Evolutionary conservation across 225 moss, liverwort and hornwort species (phyloP).

Genomic region (Polytrichum commune): DNA sequence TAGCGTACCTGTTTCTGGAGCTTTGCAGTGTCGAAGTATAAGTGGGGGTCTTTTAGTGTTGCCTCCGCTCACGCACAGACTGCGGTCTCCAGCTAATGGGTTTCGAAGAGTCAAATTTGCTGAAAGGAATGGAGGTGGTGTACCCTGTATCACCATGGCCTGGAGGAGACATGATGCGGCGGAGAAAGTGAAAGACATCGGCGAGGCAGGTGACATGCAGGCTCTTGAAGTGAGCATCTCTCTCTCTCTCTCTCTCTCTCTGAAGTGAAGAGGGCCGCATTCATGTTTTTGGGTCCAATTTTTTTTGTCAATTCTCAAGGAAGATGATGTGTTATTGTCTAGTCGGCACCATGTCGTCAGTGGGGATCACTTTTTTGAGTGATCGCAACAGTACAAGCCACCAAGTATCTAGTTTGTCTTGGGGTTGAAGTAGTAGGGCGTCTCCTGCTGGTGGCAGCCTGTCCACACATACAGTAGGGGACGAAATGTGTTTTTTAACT

Average conservation of each 20-base stretch:
- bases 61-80: conserved; percentile 2
- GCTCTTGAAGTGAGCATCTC: conserved; percentile 14
- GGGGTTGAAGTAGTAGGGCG: too few relatives aligned
- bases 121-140: conserved; percentile 2
- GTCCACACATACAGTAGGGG: too few relatives aligned
- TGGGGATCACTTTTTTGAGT: too few relatives aligned
- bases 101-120: conserved; percentile 4
- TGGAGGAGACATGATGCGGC: conserved; percentile 18
- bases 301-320: too few relatives aligned
- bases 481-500: too few relatives aligned
- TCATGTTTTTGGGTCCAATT: too few relatives aligned
- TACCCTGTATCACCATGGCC: conserved; percentile 16
- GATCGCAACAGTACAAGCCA: too few relatives aligned
- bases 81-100: not conserved
- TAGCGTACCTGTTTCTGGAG: conserved; percentile 4
- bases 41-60: conserved; percentile 11
- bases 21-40: conserved; percentile 29
- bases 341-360: too few relatives aligned
- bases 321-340: too few relatives aligned
- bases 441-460: too few relatives aligned
- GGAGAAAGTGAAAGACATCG: conserved; percentile 19
- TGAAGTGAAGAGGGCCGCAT: too few relatives aligned
- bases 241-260: not conserved
- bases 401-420: too few relatives aligned
- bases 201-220: conserved; percentile 33